Conservation (phyloP, 768 basidiomycete genomes). For the Boletus sp. region DNA sequence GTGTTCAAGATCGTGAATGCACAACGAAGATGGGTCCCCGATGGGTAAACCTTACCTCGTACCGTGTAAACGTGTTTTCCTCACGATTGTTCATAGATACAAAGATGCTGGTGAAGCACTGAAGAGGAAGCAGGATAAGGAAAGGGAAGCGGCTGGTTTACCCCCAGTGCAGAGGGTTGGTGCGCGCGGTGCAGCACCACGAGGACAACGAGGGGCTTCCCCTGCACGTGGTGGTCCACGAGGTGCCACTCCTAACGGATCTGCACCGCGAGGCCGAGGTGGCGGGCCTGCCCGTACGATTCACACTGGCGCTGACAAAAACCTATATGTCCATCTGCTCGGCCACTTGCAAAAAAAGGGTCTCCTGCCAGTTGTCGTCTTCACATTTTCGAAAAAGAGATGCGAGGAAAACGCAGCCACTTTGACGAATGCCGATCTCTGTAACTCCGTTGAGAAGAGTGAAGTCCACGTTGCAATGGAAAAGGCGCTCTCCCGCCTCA, state of each 20-base stretch:
- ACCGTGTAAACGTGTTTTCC: background rate
- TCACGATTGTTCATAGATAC: slow-evolving; percentile 52
- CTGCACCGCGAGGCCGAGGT: slow-evolving; percentile 37
- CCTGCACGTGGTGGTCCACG: slow-evolving; percentile 56
- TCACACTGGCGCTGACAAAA: slow-evolving; percentile 77
- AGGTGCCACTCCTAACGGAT: slow-evolving; percentile 43
- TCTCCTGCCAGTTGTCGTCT: slow-evolving; percentile 91
- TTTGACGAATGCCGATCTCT: slow-evolving; percentile 84
- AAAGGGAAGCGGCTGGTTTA: slow-evolving; percentile 91
- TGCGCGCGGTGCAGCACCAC: slow-evolving; percentile 65
- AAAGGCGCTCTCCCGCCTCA: slow-evolving; percentile 84
- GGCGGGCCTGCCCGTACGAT: slow-evolving; percentile 54
- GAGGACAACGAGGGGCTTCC: slow-evolving; percentile 45
- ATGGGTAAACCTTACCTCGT: slow-evolving; percentile 54
- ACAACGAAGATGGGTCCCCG: slow-evolving; percentile 64
- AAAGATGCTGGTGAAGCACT: slow-evolving; percentile 88
- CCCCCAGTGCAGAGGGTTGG: slow-evolving; percentile 83
- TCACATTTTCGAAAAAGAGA: slow-evolving; percentile 94
- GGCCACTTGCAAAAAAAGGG: slow-evolving; percentile 80
- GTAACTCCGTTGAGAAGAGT: slow-evolving; percentile 89
- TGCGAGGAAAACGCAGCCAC: slow-evolving; percentile 97
- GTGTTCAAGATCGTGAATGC: slow-evolving; percentile 91
- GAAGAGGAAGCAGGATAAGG: slow-evolving; percentile 95
- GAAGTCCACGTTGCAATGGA: slow-evolving; percentile 95
- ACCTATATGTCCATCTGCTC: slow-evolving; percentile 91